These are phyloP conservation scores for Saksenaea oblongispora DNA, from an alignment of 371 early-diverging fungal species.

Conservation along the genomic window DNA sequence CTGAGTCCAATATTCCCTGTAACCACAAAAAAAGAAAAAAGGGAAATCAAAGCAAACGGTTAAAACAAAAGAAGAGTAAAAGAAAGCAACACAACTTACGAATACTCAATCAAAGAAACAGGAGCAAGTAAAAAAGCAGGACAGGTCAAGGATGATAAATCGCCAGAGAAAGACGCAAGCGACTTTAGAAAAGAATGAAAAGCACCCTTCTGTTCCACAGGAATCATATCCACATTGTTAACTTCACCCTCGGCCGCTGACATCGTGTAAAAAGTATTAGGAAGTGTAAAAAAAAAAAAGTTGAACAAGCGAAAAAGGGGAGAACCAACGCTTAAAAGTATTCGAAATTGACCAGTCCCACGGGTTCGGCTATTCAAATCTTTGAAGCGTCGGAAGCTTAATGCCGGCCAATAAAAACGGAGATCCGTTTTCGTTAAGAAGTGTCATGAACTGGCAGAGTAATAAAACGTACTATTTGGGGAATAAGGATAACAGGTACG, in stretches of 20 bases:
- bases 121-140: conserved; percentile 68
- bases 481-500: too few species aligned
- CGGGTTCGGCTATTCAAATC: too few species aligned
- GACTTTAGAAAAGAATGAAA: conserved; percentile 60
- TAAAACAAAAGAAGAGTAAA: background rate
- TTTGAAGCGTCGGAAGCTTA: too few species aligned
- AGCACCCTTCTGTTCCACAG: conserved; percentile 53
- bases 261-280: background rate
- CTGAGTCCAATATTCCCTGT: conserved; percentile 73
- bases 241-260: conserved; percentile 9
- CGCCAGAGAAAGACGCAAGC: conserved; percentile 68
- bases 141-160: conserved; percentile 65
- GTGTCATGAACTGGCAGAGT: too few species aligned
- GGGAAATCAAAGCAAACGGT: background rate
- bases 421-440: too few species aligned
- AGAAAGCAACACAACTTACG: conserved; percentile 28
- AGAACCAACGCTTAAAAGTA: background rate
- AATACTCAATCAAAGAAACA: conserved; percentile 66
- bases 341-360: too few species aligned
- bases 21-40: background rate
- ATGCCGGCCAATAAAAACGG: too few species aligned
- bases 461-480: too few species aligned
- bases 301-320: background rate
- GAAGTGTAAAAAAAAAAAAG: background rate
- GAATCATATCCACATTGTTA: conserved; percentile 34